Evolutionary conservation across 2,329 filamentous ascomycete genomes (phyloP).

Genomic region (Macroventuria anomochaeta): DNA sequence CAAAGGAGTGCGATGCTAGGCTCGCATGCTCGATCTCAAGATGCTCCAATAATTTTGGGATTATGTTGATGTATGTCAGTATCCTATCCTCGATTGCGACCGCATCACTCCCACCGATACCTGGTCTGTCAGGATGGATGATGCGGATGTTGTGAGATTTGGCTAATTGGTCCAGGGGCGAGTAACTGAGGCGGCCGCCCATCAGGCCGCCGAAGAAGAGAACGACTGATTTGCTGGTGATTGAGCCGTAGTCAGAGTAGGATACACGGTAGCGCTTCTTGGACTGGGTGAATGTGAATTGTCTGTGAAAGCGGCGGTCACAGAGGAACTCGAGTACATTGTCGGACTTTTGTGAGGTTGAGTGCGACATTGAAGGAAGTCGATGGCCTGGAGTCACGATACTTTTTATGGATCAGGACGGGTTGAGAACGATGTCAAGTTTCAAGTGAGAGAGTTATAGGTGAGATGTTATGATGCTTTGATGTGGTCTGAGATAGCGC

Average conservation of each 20-base stretch:
- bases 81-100: constrained; percentile 25
- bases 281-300: neutral
- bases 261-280: neutral
- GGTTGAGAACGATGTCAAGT: too few relatives aligned
- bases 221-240: constrained; percentile 26
- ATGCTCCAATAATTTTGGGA: constrained; percentile 26
- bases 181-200: constrained; percentile 24
- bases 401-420: too few relatives aligned
- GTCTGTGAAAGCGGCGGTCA: constrained; percentile 11
- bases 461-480: too few relatives aligned
- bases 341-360: neutral
- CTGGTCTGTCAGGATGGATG: constrained; percentile 31
- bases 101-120: constrained; percentile 27
- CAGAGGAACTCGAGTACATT: constrained; percentile 16
- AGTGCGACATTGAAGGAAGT: neutral
- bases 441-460: too few relatives aligned
- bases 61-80: constrained; percentile 20
- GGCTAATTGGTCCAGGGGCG: constrained; percentile 27
- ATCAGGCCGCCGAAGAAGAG: constrained; percentile 32
- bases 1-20: constrained; percentile 31
- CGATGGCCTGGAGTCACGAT: neutral
- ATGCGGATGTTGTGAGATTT: constrained; percentile 24
- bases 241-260: constrained; percentile 29
- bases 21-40: constrained; percentile 27
- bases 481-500: too few relatives aligned